These are phyloP conservation scores for Rubroboletus satanas DNA, from an alignment of 768 basidiomycete genomes.

Conservation along the genomic window DNA sequence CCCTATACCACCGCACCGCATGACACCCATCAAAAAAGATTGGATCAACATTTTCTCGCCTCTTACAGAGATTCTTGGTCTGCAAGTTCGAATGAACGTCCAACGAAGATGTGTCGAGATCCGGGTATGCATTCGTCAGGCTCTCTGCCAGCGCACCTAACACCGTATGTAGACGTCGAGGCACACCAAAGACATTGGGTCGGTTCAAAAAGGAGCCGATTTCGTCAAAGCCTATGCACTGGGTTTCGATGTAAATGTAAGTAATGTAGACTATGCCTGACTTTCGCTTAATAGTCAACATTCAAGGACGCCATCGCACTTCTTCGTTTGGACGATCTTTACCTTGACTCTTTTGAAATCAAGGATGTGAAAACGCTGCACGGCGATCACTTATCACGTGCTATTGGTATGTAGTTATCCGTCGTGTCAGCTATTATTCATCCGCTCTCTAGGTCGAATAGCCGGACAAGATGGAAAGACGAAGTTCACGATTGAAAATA, in stretches of 20 bases:
- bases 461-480: slow-evolving; percentile 99
- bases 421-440: slow-evolving; percentile 1
- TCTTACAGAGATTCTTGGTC: slow-evolving; percentile 86
- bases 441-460: slow-evolving; percentile 67
- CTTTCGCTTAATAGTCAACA: slow-evolving; percentile 1
- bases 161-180: slow-evolving; percentile 70
- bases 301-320: slow-evolving; percentile 90
- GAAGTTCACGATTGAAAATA: slow-evolving; percentile 97
- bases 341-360: slow-evolving; percentile 98
- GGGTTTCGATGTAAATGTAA: slow-evolving; percentile 92
- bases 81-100: slow-evolving; percentile 98
- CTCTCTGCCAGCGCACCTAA: neutral
- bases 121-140: slow-evolving; percentile 55
- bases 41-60: slow-evolving; percentile 96
- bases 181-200: slow-evolving; percentile 89
- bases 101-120: slow-evolving; percentile 87
- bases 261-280: slow-evolving; percentile 18
- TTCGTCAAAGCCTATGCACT: slow-evolving; percentile 93
- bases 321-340: slow-evolving; percentile 91
- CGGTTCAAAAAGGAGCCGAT: slow-evolving; percentile 94
- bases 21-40: slow-evolving; percentile 95
- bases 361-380: slow-evolving; percentile 98
- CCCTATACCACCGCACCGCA: slow-evolving; percentile 92
- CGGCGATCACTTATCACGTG: slow-evolving; percentile 96
- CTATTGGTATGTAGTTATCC: slow-evolving; percentile 66